These are phyloP conservation scores for Podospora sp. DNA, from an alignment of 495 filamentous ascomycete genomes.

Conservation along the genomic window DNA sequence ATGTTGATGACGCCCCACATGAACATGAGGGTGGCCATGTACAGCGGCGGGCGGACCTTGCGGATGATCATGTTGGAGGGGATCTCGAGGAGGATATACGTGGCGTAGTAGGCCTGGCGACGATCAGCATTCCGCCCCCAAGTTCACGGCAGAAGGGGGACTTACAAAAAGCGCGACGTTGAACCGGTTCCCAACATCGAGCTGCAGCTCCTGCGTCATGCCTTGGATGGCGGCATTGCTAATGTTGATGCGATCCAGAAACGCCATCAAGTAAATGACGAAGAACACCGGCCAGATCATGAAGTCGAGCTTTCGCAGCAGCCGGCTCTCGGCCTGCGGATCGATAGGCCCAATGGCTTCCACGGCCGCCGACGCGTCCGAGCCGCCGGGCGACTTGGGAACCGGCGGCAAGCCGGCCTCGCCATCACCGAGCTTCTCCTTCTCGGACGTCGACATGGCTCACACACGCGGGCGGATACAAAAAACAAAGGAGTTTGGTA, in stretches of 20 bases:
- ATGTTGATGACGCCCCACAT: constrained; percentile 45
- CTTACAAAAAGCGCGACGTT: constrained; percentile 63
- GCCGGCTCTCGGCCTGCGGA: constrained; percentile 31
- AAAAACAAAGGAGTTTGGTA: too few species aligned
- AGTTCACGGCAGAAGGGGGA: background rate
- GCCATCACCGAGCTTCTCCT: background rate
- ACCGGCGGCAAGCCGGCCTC: too few species aligned
- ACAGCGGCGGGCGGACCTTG: constrained; percentile 61
- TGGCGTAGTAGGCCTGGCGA: constrained; percentile 56
- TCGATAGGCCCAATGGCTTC: constrained; percentile 12
- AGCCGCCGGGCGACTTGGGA: too few species aligned
- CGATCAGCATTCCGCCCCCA: background rate
- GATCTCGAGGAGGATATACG: constrained; percentile 68
- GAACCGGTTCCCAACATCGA: constrained; percentile 56
- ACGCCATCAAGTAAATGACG: constrained; percentile 47
- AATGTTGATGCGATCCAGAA: constrained; percentile 61
- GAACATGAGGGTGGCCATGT: constrained; percentile 56
- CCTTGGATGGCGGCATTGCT: constrained; percentile 66
- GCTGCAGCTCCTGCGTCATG: constrained; percentile 59
- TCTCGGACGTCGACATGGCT: too few species aligned
- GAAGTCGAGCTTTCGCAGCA: constrained; percentile 43
- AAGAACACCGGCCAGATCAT: constrained; percentile 46
- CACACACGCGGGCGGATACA: too few species aligned
- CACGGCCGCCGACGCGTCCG: background rate
- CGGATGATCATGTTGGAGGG: constrained; percentile 65